Base-by-base conservation (phyloP, 1,139 yeast species). In the Pichia sp. region DNA sequence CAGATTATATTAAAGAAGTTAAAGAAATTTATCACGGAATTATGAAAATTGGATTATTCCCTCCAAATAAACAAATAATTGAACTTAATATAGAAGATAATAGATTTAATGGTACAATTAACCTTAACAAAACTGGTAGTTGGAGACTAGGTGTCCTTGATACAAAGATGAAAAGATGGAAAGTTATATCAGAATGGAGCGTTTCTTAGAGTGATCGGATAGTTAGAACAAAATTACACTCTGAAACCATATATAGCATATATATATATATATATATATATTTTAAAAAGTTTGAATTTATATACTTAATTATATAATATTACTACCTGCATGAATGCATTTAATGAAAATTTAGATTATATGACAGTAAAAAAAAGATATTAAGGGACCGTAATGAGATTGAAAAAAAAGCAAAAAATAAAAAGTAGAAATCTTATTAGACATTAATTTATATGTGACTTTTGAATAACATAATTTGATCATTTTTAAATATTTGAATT, bases 131-230 rank as follows among this genome's bases (percentile, higher is more conserved):
- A 59, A 62, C 68, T 2, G 98, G 98, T 3, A 63, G 73, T 28
- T 92, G 96, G 84, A 73, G 90, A 43, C 94, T 92, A 2, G 72
- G 90, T 43, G 87, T 87, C 0, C 76, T 85, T 40, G 83, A 90
- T 8, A 94, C 87, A 55, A 76, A 82, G 41, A 89, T 89, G 4
- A 74, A 76, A 50, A 82, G 92, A 46, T 87, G 96, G 90, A 84
- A 89, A 57, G 89, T 86, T 6, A 87, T 87, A 65, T 90, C 95
- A 10, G 96, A 87, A 63, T 92, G 98, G 98, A 73, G 73, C 38
- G 49, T 46, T 12, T 30, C 37, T 30, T 49, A 42, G 42, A n/a
- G 35, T 20, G 27, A 29, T 22, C 41, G 39, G 41, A 34, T 31
- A 43, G 45, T 23, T 12, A 43, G 23, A 32, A 26, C 12, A 31